Percentiles rank a stretch among this genome's conserved stretches.
phyloP scores from a whole-genome alignment of 495 filamentous ascomycete species.

The Tirmania nivea region DNA sequence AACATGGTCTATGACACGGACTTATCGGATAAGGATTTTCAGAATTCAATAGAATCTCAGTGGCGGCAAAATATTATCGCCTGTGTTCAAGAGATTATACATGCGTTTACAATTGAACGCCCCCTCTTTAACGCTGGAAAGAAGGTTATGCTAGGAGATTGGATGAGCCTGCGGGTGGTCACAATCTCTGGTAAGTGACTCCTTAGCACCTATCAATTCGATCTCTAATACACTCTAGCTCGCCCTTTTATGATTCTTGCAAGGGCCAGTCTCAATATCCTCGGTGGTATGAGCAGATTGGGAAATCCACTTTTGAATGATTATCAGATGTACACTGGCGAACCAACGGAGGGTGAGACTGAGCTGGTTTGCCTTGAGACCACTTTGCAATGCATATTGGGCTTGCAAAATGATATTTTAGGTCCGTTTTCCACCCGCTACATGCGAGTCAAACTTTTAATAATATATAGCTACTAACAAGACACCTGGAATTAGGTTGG shows the following conservation, averaged over 20 bases:
- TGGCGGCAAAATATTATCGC: slow-evolving; percentile 10
- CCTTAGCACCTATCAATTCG: neutral
- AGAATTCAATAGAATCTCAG: neutral
- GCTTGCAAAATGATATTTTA: slow-evolving; percentile 18
- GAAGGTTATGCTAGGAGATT: slow-evolving; percentile 8
- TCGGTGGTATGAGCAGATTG: slow-evolving; percentile 6
- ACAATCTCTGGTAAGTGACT: slow-evolving; percentile 15
- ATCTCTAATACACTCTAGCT: neutral
- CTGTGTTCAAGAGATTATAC: slow-evolving; percentile 11
- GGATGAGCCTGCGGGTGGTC: slow-evolving; percentile 17
- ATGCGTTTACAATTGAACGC: slow-evolving; percentile 12
- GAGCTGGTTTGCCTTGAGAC: slow-evolving; percentile 13
- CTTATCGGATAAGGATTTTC: neutral
- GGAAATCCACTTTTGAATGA: slow-evolving; percentile 12
- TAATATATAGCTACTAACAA: no score
- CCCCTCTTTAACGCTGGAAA: slow-evolving; percentile 9
- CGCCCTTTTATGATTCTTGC: slow-evolving; percentile 19
- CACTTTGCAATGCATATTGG: slow-evolving; percentile 14
- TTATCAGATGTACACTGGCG: neutral
- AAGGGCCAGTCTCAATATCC: slow-evolving; percentile 12
- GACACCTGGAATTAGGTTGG: slow-evolving; percentile 6
- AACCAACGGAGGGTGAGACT: neutral
- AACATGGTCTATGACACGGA: neutral
- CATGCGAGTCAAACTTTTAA: no score
- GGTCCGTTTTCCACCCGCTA: slow-evolving; percentile 5